Conservation (phyloP, 768 basidiomycete genomes). For the Tricholoma terreum region DNA sequence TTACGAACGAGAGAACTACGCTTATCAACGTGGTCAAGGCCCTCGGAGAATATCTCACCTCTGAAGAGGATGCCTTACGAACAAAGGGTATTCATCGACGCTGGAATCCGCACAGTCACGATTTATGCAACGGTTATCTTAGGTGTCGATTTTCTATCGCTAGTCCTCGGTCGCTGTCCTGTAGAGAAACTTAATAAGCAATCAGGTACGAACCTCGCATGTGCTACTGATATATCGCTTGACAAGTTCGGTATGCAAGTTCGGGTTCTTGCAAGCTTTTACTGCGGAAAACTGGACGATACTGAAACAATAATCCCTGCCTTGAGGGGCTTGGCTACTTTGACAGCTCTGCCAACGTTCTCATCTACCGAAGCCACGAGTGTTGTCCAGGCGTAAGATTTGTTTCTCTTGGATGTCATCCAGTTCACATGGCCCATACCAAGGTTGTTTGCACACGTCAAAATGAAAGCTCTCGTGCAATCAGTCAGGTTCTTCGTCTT, state of each 20-base stretch:
- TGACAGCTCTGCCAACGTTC: constrained; percentile 63
- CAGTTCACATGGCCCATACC: background rate
- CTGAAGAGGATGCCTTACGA: constrained; percentile 75
- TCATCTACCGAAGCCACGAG: constrained; percentile 61
- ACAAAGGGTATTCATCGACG: constrained; percentile 47
- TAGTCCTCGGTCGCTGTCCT: constrained; percentile 62
- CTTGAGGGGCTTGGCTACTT: constrained; percentile 66
- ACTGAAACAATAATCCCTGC: constrained; percentile 81
- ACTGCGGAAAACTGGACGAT: constrained; percentile 83
- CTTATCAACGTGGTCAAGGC: constrained; percentile 81
- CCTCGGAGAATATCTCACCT: constrained; percentile 83
- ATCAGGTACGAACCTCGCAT: constrained; percentile 54
- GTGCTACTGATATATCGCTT: constrained; percentile 8
- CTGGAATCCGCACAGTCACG: background rate
- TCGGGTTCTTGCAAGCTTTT: constrained; percentile 80
- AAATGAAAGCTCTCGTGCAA: constrained; percentile 80
- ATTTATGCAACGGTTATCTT: constrained; percentile 1
- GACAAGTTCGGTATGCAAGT: constrained; percentile 42
- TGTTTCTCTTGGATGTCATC: background rate
- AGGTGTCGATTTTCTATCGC: constrained; percentile 86
- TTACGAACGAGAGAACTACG: constrained; percentile 51
- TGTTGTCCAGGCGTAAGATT: constrained; percentile 56
- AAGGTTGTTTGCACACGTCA: constrained; percentile 76
- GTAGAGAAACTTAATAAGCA: constrained; percentile 69
- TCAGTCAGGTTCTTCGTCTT: constrained; percentile 80